Evolutionary conservation across 2,329 filamentous ascomycete genomes (phyloP), one percentile per base, ranked within the genome.

Genomic region (Cercospora nicotianae): DNA sequence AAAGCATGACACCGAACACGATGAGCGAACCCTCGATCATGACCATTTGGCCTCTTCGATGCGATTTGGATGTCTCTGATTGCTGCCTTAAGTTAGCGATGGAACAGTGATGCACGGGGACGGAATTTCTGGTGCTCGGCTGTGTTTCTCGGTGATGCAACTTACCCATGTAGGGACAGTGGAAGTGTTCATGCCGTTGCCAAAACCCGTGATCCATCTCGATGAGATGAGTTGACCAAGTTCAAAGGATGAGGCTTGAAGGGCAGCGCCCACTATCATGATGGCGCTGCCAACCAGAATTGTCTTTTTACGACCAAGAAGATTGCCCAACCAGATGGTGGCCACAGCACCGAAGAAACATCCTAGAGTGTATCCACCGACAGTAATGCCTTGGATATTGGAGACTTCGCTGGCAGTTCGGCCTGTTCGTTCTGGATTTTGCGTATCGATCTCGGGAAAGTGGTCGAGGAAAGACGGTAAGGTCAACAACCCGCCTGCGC

Each of bases 1-100:
- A 81, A 77, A 84, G 77, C 69, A 82, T 83, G 65, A 84, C 81
- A 69, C 83, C 84, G 64, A 82, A 82, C 16, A 83, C 84, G 65
- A 85, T 84, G 74, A 84, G 93, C 0, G 94, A 94, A 76, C 97
- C 97, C 79, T 98, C 94, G 73, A 98, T 97, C 79, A 94, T 97
- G 26, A 94, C 94, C 70, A 98, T 85, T 80, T 94, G 94, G 69
- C 94, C 94, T 75, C 94, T 87, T 79, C 96, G 97, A 77, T 98
- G 94, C 3, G 94, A 92, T 55, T 94, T 94, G 42, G 94, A 97
- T 74, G 83, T 83, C 68, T 83, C 82, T 10, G 81, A 82, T 72
- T 83, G 82, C 70, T 82, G 82, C 39, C 5, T 16, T 2, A 26
- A 26, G 23, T 26, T 26, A 26, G 23, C 23, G 23, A 26, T 26